Base-by-base conservation (phyloP, 345 rosid genomes). In the Citrus cavaleriei region DNA sequence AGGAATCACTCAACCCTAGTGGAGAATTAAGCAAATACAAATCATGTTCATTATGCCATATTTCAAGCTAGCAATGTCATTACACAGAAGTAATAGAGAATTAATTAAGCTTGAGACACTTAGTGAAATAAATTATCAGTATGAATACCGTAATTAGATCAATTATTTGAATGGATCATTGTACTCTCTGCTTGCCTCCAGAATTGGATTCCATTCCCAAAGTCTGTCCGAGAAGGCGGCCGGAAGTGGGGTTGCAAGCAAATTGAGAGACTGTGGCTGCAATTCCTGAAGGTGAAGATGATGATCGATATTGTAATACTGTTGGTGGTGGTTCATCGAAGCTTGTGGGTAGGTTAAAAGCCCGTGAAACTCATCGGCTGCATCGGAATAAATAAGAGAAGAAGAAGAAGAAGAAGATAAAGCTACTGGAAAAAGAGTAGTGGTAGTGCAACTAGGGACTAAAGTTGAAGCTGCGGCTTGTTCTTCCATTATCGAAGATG, bases 121-220 rank as follows among this genome's bases (percentile, higher is more conserved):
- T 54, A 18, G 6, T 54, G 21, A 54, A 7, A 54, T 54, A 54
- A 54, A 54, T 18, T 0, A 54, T 54, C 22, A 54, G 51, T 12
- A 54, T 18, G 58, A 19, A 4, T 4, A 18, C 49, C 67, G 25
- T 73, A 25, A 22, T 16, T 14, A 61, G 49, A 84, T 87, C 63
- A 30, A 49, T 89, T 86, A 91, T 93, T 94, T 92, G 85, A 94
- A 94, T 42, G 90, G 87, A 73, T 82, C 85, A 77, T 76, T 85
- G 87, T 74, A 85, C 59, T 90, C 91, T 82, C 83, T 84, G 84
- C 64, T 84, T 28, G 86, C 88, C 32, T 94, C 95, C 7, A 90
- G 90, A 68, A 87, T 73, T 30, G 91, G 94, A 80, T 88, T 94
- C 98, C 98, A 94, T 40, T 94, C 97, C 98, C 97, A 92, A 77